Base-by-base conservation (phyloP, 2,329 filamentous ascomycete genomes). In the Calycina herbarum region DNA sequence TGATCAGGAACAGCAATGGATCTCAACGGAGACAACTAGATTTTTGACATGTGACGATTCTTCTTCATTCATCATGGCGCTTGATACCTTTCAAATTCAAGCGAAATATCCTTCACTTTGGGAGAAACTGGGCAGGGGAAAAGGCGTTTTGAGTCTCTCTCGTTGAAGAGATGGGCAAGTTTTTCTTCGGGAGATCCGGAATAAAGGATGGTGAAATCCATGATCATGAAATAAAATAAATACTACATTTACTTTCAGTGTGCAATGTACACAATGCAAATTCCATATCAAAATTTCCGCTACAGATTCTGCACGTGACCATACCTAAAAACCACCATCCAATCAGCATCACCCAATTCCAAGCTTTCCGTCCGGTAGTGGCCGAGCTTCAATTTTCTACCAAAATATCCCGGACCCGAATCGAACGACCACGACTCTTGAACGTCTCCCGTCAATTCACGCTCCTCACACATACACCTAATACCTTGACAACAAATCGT, bases 311-410 rank as follows among this genome's bases (percentile, higher is more conserved):
- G 20, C 20, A 20, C 56, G 54, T 63, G 59, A 59, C 51, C 24
- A 5, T 20, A 54, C 10, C 17, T 7, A 40, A 59, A 61, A 59
- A 17, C 61, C 17, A 7, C 2, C 60, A 64, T n/a, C 73, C 72
- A 75, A 75, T 75, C 71, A 74, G 56, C 59, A 51, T 54, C 45
- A n/a, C 1, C 42, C 72, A 73, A 72, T 72, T 71, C 66, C 57
- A 67, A 66, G 63, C 66, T 70, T 64, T n/a, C 48, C 20, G 45
- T 5, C 8, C 45, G 20, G 45, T 6, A 20, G 20, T 20, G 45
- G 45, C 45, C 45, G 45, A 51, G 45, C 45, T 51, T 51, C 61
- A 63, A 64, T 60, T 68, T 67, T 68, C 59, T 38, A 63, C 35
- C 33, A 35, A 35, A 35, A 35, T 5, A 35, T 42, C 59, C 33